Percentiles rank a stretch among this genome's conserved stretches.
Evolutionary conservation across 148 eudicot species (phyloP).

Genomic region (Suaeda aralocaspica): DNA sequence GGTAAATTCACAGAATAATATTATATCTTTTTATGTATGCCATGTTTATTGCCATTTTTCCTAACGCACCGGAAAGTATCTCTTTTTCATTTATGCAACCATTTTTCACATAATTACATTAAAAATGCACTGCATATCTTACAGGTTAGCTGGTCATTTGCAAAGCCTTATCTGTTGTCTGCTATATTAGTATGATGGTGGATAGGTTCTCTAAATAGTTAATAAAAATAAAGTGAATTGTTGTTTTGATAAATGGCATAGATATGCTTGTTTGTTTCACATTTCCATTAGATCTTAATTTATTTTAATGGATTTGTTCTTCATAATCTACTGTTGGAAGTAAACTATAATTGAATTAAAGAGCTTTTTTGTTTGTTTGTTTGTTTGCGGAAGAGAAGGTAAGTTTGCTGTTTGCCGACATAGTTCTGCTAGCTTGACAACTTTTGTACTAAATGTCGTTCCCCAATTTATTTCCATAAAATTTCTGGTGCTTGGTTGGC

Average conservation of each 20-base stretch:
- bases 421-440: background rate
- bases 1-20: slow-evolving; percentile 35
- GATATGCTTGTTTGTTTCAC: too few species aligned
- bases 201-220: too few species aligned
- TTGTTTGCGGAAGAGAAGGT: too few species aligned
- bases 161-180: background rate
- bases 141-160: background rate
- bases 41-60: too few species aligned
- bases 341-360: too few species aligned
- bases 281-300: too few species aligned
- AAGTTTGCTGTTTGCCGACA: background rate
- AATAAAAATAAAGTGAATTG: too few species aligned
- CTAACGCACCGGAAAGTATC: background rate
- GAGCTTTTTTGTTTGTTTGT: too few species aligned
- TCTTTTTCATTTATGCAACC: background rate
- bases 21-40: background rate
- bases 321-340: too few species aligned
- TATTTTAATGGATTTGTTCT: too few species aligned
- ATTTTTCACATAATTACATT: background rate
- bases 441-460: background rate
- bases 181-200: too few species aligned
- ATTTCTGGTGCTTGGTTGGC: slow-evolving; percentile 2
- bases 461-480: slow-evolving; percentile 7
- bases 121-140: background rate
- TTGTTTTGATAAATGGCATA: too few species aligned